Percentiles rank a stretch among this genome's conserved stretches.
Evolutionary conservation across 768 basidiomycete genomes (phyloP).

Genomic region (Multifurca ochricompacta): DNA sequence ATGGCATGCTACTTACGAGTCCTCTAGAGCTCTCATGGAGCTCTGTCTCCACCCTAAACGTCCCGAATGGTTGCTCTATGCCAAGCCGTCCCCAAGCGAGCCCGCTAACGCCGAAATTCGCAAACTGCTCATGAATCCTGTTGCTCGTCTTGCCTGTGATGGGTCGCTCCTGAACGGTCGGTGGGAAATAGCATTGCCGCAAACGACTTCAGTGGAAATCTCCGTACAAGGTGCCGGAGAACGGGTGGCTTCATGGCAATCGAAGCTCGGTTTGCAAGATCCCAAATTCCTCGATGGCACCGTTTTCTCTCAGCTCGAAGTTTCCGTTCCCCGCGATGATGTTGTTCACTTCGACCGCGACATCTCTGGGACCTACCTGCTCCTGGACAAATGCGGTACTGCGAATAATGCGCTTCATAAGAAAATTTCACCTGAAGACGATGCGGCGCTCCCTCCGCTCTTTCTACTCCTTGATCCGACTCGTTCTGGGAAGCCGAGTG

Average conservation of each 20-base stretch:
- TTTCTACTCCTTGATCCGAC: constrained; percentile 85
- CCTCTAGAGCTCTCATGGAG: constrained; percentile 62
- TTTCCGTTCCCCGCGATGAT: constrained; percentile 48
- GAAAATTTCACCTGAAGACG: constrained; percentile 38
- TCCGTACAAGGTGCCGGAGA: constrained; percentile 59
- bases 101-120: constrained; percentile 79
- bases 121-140: constrained; percentile 58
- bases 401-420: constrained; percentile 80
- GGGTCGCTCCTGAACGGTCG: constrained; percentile 53
- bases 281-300: constrained; percentile 57
- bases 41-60: constrained; percentile 67
- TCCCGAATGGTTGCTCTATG: constrained; percentile 84
- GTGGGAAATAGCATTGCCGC: constrained; percentile 80
- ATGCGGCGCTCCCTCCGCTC: constrained; percentile 49
- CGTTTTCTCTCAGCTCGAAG: constrained; percentile 58
- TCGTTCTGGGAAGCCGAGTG: constrained; percentile 60
- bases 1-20: constrained; percentile 78
- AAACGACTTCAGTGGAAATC: constrained; percentile 44
- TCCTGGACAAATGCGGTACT: constrained; percentile 83
- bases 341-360: constrained; percentile 58
- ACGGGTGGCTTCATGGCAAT: constrained; percentile 78
- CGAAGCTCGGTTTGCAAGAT: constrained; percentile 62
- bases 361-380: constrained; percentile 70
- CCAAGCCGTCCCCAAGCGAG: constrained; percentile 53
- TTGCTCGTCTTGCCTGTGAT: constrained; percentile 62